Evolutionary conservation across 2,329 filamentous ascomycete species (phyloP).

Genomic region (Drechslera avenae): DNA sequence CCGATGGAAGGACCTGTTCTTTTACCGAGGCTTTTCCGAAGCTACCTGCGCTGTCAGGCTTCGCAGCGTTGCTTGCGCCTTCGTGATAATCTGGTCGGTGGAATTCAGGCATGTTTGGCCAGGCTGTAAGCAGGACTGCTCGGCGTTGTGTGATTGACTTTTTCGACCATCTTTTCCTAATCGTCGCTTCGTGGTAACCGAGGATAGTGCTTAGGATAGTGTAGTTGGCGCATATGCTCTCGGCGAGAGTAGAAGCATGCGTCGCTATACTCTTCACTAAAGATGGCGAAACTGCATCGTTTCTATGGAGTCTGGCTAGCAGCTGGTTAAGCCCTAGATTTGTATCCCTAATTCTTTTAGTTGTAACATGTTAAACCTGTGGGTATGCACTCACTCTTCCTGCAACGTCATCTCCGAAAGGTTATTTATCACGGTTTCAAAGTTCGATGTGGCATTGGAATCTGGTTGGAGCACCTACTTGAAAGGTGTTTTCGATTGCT

Average conservation of each 20-base stretch:
- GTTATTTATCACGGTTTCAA: too few species aligned
- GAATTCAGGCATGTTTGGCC: not conserved
- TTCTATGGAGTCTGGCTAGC: not conserved
- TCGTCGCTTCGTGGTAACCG: slow-evolving; percentile 1
- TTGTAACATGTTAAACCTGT: not conserved
- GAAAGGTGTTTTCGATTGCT: too few species aligned
- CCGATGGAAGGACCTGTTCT: not conserved
- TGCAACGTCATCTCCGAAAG: not conserved
- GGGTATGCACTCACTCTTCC: not conserved
- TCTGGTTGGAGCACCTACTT: not conserved
- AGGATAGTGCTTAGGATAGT: not conserved
- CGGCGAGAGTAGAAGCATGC: not conserved
- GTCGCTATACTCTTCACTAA: not conserved
- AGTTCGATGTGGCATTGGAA: too few species aligned
- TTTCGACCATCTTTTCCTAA: slow-evolving; percentile 4
- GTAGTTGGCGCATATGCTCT: not conserved
- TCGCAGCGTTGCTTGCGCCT: not conserved
- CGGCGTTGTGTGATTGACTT: slow-evolving; percentile 5
- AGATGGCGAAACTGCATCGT: not conserved
- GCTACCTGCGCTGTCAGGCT: not conserved
- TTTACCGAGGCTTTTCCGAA: not conserved
- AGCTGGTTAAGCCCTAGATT: not conserved
- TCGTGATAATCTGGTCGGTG: not conserved
- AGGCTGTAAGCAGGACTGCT: not conserved
- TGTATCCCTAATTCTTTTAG: not conserved